These are phyloP conservation scores for Cercospora sp. DNA, from an alignment of 2,329 filamentous ascomycete genomes.

Conservation along the genomic window DNA sequence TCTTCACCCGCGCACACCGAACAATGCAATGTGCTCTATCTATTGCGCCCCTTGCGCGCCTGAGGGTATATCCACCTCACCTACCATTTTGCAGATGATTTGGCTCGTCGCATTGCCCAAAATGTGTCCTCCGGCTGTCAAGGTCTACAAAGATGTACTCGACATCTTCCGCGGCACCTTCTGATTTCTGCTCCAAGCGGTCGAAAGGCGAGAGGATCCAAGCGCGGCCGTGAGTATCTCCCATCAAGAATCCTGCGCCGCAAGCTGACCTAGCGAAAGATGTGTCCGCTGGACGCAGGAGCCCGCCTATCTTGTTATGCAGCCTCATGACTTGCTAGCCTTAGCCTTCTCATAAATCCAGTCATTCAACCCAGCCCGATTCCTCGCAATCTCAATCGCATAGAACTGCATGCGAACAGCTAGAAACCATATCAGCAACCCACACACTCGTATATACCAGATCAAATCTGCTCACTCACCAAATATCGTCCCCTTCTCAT, in stretches of 20 bases:
- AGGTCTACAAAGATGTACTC: conserved; percentile 33
- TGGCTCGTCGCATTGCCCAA: conserved; percentile 14
- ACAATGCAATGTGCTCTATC: conserved; percentile 23
- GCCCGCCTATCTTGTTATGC: not conserved
- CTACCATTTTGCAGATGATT: conserved; percentile 11
- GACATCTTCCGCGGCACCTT: conserved; percentile 32
- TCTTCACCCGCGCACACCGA: conserved; percentile 29
- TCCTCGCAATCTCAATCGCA: conserved; percentile 74
- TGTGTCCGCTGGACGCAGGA: not conserved
- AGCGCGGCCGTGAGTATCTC: not conserved
- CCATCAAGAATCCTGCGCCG: not conserved
- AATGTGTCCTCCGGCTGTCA: conserved; percentile 37
- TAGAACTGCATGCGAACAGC: conserved; percentile 81
- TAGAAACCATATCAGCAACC: conserved; percentile 29
- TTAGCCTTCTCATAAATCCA: conserved; percentile 86
- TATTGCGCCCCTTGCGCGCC: conserved; percentile 5
- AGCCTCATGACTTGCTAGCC: conserved; percentile 49
- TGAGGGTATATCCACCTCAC: not conserved
- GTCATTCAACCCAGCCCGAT: conserved; percentile 86
- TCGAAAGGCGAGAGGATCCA: not conserved
- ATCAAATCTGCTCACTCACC: conserved; percentile 53
- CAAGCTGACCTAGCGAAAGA: not conserved
- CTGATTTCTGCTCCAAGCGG: conserved; percentile 15
- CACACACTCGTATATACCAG: not conserved
- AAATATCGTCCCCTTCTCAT: conserved; percentile 86